Base-by-base conservation (phyloP, 2,329 filamentous ascomycete species). In the Fusarium xyrophilum region DNA sequence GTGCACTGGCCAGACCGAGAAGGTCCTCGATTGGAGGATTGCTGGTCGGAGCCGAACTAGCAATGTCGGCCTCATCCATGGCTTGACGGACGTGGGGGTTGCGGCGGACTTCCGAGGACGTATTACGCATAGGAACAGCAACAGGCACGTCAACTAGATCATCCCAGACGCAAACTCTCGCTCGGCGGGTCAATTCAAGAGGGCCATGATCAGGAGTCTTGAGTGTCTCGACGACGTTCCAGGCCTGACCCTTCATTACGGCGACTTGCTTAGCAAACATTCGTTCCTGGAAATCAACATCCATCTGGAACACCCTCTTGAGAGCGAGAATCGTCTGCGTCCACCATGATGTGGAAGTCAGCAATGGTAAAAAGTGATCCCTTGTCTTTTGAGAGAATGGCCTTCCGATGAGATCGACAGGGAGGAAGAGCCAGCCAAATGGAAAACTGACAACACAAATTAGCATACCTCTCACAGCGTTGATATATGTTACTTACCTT, bases 191-290 rank as follows among this genome's bases (percentile, higher is more conserved):
- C 55, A 99, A 86, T 80, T 98, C 96, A 21, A 99, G 83, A 0
- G 96, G 96, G 0, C 96, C 96, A 76, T 98, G 95, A 75, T 98
- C 96, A 1, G 88, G 84, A 21, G 92, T 92, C 78, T 99, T 99
- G 65, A 99, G 85, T 1, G 96, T 97, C 81, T 99, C 96, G 7
- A 99, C 96, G 0, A 99, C 96, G 76, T 99, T 99, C 93, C 96
- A 99, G 1, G 96, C 96, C 77, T 99, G 96, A 14, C 96, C 96
- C 80, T 99, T 99, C 93, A 99, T 97, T 62, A 99, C 96, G 2
- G 96, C 95, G 65, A 99, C 96, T 76, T 99, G 96, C 70, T 93
- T 89, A n/a, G 93, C 93, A 80, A 97, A 99, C 96, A 99, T 99
- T 79, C 93, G 91, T 81, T 99, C 96, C 77, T 98, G 93, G 79